phyloP scores from a whole-genome alignment of 2,329 filamentous ascomycete genomes.

The Ascochyta clinopodiicola region DNA sequence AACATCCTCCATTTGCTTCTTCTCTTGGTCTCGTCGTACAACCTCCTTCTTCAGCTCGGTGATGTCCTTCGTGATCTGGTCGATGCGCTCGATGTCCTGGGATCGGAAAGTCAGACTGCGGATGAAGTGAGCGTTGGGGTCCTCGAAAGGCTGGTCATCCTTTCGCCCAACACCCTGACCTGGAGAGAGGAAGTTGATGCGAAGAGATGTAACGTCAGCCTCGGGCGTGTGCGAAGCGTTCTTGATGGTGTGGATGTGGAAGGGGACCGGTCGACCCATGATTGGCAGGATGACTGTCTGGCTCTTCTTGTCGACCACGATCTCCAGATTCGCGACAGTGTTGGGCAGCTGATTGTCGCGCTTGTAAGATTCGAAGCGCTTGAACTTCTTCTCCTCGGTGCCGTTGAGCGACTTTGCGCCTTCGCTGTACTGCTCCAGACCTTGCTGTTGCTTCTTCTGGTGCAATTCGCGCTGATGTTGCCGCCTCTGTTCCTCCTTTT shows the following conservation, averaged over 20 bases:
- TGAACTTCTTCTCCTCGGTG: slow-evolving; percentile 96
- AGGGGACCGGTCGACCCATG: slow-evolving; percentile 96
- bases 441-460: slow-evolving; percentile 86
- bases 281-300: slow-evolving; percentile 91
- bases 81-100: slow-evolving; percentile 84
- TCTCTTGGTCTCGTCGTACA: slow-evolving; percentile 92
- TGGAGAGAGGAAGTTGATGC: slow-evolving; percentile 96
- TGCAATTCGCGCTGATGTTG: slow-evolving; percentile 93
- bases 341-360: slow-evolving; percentile 90
- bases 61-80: slow-evolving; percentile 90
- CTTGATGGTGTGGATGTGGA: slow-evolving; percentile 98
- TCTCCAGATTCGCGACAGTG: slow-evolving; percentile 82
- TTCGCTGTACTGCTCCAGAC: slow-evolving; percentile 83
- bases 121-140: slow-evolving; percentile 93
- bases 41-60: slow-evolving; percentile 95
- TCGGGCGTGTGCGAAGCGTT: slow-evolving; percentile 98
- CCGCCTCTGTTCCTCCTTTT: slow-evolving; percentile 83
- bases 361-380: slow-evolving; percentile 99
- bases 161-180: slow-evolving; percentile 97
- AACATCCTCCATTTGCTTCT: slow-evolving; percentile 99
- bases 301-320: slow-evolving; percentile 90
- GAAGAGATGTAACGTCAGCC: slow-evolving; percentile 88
- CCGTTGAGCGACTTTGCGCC: slow-evolving; percentile 85
- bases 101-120: slow-evolving; percentile 95
- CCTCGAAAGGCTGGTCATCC: slow-evolving; percentile 97